Conservation (phyloP, 2,329 filamentous ascomycete species). For the Nigrospora sphaerica region DNA sequence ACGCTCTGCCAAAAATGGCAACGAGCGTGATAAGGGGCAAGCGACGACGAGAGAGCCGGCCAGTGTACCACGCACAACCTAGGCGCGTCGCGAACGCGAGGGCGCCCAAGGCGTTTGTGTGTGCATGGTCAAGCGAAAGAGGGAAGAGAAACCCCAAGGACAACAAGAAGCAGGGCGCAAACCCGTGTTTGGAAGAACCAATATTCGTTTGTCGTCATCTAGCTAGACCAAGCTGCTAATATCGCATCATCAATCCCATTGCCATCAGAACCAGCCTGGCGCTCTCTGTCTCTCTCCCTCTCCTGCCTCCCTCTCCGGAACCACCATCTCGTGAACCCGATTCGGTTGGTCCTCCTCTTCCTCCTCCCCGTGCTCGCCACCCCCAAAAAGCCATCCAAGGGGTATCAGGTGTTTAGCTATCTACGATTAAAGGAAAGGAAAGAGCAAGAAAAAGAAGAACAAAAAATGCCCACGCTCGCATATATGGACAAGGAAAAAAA, state of each 20-base stretch:
- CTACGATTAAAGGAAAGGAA: slow-evolving; percentile 22
- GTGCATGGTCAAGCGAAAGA: no score
- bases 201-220: slow-evolving; percentile 14
- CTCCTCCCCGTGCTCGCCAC: slow-evolving; percentile 7
- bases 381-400: slow-evolving; percentile 5
- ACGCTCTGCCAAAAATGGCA: no score
- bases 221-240: slow-evolving; percentile 12
- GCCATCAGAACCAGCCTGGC: slow-evolving; percentile 12
- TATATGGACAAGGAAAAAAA: slow-evolving; percentile 4
- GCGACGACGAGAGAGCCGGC: no score
- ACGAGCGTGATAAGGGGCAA: no score
- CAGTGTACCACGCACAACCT: no score
- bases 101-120: no score
- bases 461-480: background rate
- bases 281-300: slow-evolving; percentile 1
- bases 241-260: slow-evolving; percentile 5
- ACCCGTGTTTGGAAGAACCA: background rate
- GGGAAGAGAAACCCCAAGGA: no score
- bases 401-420: slow-evolving; percentile 25
- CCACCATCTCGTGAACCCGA: background rate
- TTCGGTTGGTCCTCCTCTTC: slow-evolving; percentile 6
- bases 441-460: slow-evolving; percentile 8
- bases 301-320: background rate
- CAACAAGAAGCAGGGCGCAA: no score
- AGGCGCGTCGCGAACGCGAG: no score